Conservation (phyloP, 768 basidiomycete genomes). For the Kwoniella sp. region DNA sequence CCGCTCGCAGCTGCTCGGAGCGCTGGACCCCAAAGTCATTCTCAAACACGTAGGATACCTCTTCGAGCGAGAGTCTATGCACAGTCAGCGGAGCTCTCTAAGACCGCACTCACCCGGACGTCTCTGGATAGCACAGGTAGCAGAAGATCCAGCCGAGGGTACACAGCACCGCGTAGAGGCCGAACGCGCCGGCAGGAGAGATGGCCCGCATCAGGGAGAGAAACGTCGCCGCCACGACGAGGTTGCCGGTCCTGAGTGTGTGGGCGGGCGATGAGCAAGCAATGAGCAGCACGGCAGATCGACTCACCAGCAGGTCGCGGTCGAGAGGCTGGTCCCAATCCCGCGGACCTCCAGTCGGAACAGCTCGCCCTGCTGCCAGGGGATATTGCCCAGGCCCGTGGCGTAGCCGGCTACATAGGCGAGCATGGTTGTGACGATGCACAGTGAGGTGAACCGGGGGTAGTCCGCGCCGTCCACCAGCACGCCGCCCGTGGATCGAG, state of each 20-base stretch:
- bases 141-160: slow-evolving; percentile 67
- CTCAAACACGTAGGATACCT: slow-evolving; percentile 55
- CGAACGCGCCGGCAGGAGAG: slow-evolving; percentile 71
- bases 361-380: slow-evolving; percentile 83
- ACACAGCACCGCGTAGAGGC: slow-evolving; percentile 71
- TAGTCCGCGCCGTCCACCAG: slow-evolving; percentile 62
- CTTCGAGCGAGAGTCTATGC: slow-evolving; percentile 35
- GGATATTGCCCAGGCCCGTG: slow-evolving; percentile 71
- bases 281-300: not conserved
- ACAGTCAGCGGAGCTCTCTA: not conserved
- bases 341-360: slow-evolving; percentile 76
- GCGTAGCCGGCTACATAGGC: slow-evolving; percentile 78
- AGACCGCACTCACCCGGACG: slow-evolving; percentile 55
- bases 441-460: slow-evolving; percentile 60
- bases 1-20: slow-evolving; percentile 1
- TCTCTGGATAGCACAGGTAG: slow-evolving; percentile 70
- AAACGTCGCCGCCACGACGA: slow-evolving; percentile 74
- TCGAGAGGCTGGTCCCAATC: slow-evolving; percentile 68
- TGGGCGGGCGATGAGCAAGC: too few relatives aligned
- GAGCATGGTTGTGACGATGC: slow-evolving; percentile 76
- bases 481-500: slow-evolving; percentile 59
- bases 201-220: slow-evolving; percentile 70
- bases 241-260: slow-evolving; percentile 57
- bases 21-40: slow-evolving; percentile 63
- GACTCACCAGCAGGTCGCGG: slow-evolving; percentile 66